These are phyloP conservation scores for Phytophthora pinifolia DNA, from an alignment of 352 stramenopile genomes.

Conservation along the genomic window DNA sequence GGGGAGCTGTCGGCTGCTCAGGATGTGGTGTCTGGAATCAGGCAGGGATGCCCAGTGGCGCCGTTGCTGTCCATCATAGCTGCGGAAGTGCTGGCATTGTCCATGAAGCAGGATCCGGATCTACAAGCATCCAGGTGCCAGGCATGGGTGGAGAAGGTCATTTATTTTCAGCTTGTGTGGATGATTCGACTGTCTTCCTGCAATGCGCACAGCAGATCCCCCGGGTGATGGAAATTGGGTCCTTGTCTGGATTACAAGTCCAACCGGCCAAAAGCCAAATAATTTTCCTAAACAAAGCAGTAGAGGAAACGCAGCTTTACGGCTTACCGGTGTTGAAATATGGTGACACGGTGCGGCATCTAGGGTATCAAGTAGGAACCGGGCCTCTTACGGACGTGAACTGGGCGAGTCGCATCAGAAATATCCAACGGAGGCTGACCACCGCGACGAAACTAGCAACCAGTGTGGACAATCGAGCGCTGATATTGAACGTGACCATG, in stretches of 20 bases:
- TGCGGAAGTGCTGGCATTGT: too few relatives aligned
- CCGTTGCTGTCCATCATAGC: too few relatives aligned
- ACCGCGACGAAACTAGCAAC: background rate
- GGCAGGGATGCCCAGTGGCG: too few relatives aligned
- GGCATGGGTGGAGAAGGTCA: background rate
- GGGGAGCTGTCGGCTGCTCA: background rate
- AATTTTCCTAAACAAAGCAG: background rate
- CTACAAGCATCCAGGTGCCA: background rate
- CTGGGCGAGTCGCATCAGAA: background rate
- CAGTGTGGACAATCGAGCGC: background rate
- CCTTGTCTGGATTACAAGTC: background rate
- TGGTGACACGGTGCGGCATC: background rate
- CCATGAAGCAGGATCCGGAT: too few relatives aligned
- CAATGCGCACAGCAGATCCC: background rate
- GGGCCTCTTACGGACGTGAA: background rate
- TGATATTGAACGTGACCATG: too few relatives aligned
- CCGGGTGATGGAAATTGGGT: background rate
- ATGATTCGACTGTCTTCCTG: slow-evolving; percentile 9
- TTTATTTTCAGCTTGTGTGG: slow-evolving; percentile 5
- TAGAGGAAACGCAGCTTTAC: background rate
- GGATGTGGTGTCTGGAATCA: background rate
- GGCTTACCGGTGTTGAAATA: background rate
- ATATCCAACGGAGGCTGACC: background rate
- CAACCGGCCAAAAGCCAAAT: background rate
- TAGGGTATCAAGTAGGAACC: background rate